Percentiles rank a stretch among this genome's conserved stretches.
Conservation (phyloP, 2,329 filamentous ascomycete genomes). For the Colletotrichum cordylinicola region DNA sequence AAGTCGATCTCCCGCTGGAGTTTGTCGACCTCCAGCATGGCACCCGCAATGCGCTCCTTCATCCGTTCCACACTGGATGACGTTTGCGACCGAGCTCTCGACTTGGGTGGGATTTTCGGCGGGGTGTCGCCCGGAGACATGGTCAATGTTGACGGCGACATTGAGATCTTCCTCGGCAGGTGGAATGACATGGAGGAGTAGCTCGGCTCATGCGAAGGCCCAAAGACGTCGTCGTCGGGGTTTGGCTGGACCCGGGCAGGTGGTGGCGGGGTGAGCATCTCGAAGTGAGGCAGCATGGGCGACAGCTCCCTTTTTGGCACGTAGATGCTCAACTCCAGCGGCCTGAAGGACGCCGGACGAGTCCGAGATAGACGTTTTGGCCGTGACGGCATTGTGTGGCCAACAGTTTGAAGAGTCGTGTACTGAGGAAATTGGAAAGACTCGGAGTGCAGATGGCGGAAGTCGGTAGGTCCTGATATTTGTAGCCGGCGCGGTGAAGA, state of each 20-base stretch:
- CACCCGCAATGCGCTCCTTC: conserved; percentile 60
- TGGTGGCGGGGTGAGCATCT: conserved; percentile 34
- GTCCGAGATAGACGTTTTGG: conserved; percentile 19
- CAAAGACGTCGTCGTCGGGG: conserved; percentile 38
- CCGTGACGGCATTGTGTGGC: conserved; percentile 27
- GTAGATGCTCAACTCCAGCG: conserved; percentile 63
- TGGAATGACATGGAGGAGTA: conserved; percentile 62
- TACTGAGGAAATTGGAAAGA: conserved; percentile 42
- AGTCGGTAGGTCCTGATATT: conserved; percentile 66
- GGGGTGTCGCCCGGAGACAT: conserved; percentile 32
- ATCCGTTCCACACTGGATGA: conserved; percentile 56
- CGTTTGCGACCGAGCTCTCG: conserved; percentile 49
- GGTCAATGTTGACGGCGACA: conserved; percentile 32
- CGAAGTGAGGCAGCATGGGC: conserved; percentile 61
- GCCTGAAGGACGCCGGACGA: conserved; percentile 50
- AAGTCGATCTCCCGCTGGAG: conserved; percentile 66
- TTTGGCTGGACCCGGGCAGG: conserved; percentile 30
- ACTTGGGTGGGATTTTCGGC: conserved; percentile 49
- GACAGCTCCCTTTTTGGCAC: conserved; percentile 53
- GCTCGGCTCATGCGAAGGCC: conserved; percentile 46
- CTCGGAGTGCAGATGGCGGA: conserved; percentile 61
- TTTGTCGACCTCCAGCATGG: conserved; percentile 63
- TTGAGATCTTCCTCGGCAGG: conserved; percentile 52
- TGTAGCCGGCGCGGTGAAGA: conserved; percentile 53
- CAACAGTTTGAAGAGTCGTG: conserved; percentile 30